Evolutionary conservation across 768 basidiomycete genomes (phyloP).

Genomic region (Lanmaoa pseudosensibilis): DNA sequence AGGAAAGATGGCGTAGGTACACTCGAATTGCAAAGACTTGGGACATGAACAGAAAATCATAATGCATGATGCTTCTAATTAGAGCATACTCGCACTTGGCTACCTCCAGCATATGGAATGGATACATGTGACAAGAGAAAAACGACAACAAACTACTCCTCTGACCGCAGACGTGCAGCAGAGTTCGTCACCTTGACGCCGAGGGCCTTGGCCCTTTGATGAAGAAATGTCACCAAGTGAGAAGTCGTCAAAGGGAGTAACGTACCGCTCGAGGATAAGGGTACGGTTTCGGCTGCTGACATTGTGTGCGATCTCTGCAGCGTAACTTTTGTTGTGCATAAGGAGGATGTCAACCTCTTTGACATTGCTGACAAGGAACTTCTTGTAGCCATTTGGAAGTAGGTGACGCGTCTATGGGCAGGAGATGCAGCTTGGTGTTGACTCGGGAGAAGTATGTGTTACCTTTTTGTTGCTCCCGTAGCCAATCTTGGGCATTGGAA

Average conservation of each 20-base stretch:
- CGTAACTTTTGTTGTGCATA: constrained; percentile 97
- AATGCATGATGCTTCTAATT: constrained; percentile 23
- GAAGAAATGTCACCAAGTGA: constrained; percentile 8
- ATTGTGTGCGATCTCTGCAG: constrained; percentile 95
- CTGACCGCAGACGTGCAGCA: constrained; percentile 88
- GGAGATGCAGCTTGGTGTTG: constrained; percentile 3
- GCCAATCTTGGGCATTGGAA: constrained; percentile 90
- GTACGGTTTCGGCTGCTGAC: constrained; percentile 96
- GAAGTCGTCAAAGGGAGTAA: constrained; percentile 15
- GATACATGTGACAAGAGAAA: constrained; percentile 44
- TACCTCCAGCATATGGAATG: constrained; percentile 51
- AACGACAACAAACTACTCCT: constrained; percentile 65
- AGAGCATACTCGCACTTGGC: constrained; percentile 49
- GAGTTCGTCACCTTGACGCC: constrained; percentile 95
- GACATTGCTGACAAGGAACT: constrained; percentile 92
- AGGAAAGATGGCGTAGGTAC: constrained; percentile 20
- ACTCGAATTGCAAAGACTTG: not conserved
- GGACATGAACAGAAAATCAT: constrained; percentile 6
- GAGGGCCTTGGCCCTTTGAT: constrained; percentile 72
- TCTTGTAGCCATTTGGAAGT: constrained; percentile 94
- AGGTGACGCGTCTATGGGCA: constrained; percentile 79
- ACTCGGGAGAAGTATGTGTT: constrained; percentile 22
- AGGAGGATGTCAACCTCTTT: constrained; percentile 92
- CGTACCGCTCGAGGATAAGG: constrained; percentile 81
- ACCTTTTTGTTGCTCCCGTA: constrained; percentile 87